Conservation (phyloP, 2,329 filamentous ascomycete species). For the Pseudonectria foliicola region DNA sequence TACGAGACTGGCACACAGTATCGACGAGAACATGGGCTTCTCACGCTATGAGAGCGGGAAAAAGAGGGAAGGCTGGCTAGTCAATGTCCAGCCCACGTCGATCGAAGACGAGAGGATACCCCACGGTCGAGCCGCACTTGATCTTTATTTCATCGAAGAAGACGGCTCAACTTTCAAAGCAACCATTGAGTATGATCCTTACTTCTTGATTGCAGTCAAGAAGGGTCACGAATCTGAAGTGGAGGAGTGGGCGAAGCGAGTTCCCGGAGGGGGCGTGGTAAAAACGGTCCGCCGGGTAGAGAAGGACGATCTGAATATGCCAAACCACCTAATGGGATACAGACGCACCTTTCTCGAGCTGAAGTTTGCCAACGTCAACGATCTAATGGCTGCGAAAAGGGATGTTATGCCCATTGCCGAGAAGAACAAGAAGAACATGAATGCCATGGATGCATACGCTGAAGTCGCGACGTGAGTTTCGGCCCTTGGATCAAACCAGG, state of each 20-base stretch:
- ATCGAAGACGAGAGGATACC: constrained; percentile 79
- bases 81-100: constrained; percentile 86
- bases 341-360: constrained; percentile 81
- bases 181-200: constrained; percentile 92
- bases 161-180: constrained; percentile 90
- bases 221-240: constrained; percentile 85
- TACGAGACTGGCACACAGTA: constrained; percentile 71
- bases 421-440: constrained; percentile 93
- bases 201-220: constrained; percentile 88
- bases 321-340: constrained; percentile 92
- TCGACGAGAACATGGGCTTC: constrained; percentile 95
- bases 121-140: constrained; percentile 80
- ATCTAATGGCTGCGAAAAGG: constrained; percentile 77
- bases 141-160: constrained; percentile 95
- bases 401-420: constrained; percentile 86
- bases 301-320: constrained; percentile 91
- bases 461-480: constrained; percentile 76
- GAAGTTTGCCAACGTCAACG: constrained; percentile 77
- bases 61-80: constrained; percentile 79
- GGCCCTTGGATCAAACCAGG: background rate
- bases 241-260: constrained; percentile 84
- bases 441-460: constrained; percentile 96
- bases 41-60: constrained; percentile 83
- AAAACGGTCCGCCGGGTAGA: constrained; percentile 72
- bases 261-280: constrained; percentile 72